Evolutionary conservation across 352 stramenopile species (phyloP).

Genomic region (Phytophthora foliorum): DNA sequence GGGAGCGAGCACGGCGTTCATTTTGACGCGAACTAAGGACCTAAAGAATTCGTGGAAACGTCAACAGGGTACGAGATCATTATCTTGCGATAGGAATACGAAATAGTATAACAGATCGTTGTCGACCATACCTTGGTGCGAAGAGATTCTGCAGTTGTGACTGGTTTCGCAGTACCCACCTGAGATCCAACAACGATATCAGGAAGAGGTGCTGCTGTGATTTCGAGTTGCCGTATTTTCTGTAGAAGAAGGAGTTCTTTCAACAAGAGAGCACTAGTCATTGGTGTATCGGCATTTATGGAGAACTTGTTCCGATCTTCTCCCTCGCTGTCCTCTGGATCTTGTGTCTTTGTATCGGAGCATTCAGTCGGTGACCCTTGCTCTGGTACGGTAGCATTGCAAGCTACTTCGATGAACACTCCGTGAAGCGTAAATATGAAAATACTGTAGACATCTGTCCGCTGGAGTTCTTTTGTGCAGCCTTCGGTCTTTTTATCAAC

Average conservation of each 20-base stretch:
- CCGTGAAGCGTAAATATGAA: slow-evolving; percentile 35
- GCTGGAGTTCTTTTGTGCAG: not conserved
- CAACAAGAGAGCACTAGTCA: slow-evolving; percentile 35
- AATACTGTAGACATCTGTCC: slow-evolving; percentile 20
- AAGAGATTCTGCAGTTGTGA: slow-evolving; percentile 49
- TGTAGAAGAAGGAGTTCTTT: slow-evolving; percentile 51
- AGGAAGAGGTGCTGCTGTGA: slow-evolving; percentile 32
- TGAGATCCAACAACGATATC: slow-evolving; percentile 49
- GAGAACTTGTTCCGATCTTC: slow-evolving; percentile 1
- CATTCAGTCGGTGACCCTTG: not conserved
- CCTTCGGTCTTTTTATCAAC: not conserved
- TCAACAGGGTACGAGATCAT: not conserved
- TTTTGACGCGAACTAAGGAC: slow-evolving; percentile 52
- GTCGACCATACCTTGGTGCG: slow-evolving; percentile 48
- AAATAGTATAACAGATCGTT: not conserved
- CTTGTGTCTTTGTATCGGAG: not conserved
- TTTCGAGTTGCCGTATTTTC: slow-evolving; percentile 42
- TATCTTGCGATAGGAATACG: not conserved
- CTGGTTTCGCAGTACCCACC: slow-evolving; percentile 37
- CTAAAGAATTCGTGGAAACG: slow-evolving; percentile 18
- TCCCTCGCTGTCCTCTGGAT: slow-evolving; percentile 9
- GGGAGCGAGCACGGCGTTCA: slow-evolving; percentile 33
- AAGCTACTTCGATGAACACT: slow-evolving; percentile 25
- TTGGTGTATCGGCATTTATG: not conserved
- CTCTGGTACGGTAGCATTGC: not conserved